Evolutionary conservation across 1,139 yeast genomes (phyloP), one percentile per base, ranked within the genome.

Genomic region (Suhomyces kunorum): DNA sequence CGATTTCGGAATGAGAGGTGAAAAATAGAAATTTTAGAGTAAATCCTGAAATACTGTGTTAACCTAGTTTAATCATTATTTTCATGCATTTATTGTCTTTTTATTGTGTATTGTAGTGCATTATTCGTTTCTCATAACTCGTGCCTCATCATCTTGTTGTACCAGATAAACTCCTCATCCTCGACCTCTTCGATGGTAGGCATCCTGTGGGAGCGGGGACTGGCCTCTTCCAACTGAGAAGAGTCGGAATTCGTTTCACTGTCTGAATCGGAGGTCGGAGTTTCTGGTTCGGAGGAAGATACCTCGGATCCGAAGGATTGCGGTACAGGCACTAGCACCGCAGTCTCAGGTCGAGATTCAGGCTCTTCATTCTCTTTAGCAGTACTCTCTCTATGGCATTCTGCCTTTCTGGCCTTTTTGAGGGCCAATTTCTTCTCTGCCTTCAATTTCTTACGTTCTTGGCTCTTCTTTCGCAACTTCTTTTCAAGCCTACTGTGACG

Each of bases 121-220:
- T n/a, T 33, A 18, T n/a, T 29, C 16, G 22, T 19, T 15, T 22
- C n/a, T 37, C 40, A 32, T 38, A 13, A 32, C 11, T 32, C 32
- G 24, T 38, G 20, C 12, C 23, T 38, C 17, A 32, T 32, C 40
- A 38, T 38, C 24, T 42, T 46, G 28, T 48, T 44, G 39, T 42
- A 45, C 20, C 37, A 28, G 11, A 48, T 34, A 23, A 42, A 46
- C 33, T 51, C 55, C 16, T 51, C 55, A 32, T 51, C 55, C 15
- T 51, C 55, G 9, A 51, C 50, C 17, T 48, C 53, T 30, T 44
- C 54, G n/a, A 45, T 28, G 6, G 48, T 40, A 5, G 49, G 47
- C 13, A 29, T 39, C 8, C 34, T 24, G 40, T 11, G 30, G 17
- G 14, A 8, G 11, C 7, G 34, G 28, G n/a, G 9, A 9, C 17